phyloP scores from a whole-genome alignment of 306 rosid species.

The Sicyos edulis region DNA sequence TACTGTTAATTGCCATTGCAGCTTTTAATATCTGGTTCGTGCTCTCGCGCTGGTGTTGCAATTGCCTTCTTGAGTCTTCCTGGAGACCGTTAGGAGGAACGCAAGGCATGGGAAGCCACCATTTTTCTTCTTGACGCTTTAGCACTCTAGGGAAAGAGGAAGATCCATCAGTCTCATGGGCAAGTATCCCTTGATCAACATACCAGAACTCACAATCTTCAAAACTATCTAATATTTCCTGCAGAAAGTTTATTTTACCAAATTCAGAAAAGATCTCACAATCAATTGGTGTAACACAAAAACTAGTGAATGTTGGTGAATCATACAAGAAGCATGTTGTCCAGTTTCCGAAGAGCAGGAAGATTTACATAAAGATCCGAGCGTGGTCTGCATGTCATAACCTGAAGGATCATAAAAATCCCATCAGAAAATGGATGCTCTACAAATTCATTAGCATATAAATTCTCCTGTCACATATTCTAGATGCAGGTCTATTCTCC shows the following conservation, averaged over 20 bases:
- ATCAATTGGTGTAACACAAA: not conserved
- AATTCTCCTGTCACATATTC: not conserved
- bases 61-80: constrained; percentile 56
- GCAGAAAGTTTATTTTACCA: constrained; percentile 19
- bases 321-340: constrained; percentile 95
- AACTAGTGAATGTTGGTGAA: constrained; percentile 20
- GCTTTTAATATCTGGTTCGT: constrained; percentile 85
- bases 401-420: constrained; percentile 35
- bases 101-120: constrained; percentile 98
- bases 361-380: constrained; percentile 87
- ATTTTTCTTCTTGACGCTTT: constrained; percentile 84
- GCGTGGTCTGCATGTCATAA: constrained; percentile 89
- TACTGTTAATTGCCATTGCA: constrained; percentile 79
- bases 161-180: constrained; percentile 61
- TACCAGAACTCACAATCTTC: constrained; percentile 79
- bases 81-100: constrained; percentile 81
- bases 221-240: constrained; percentile 81
- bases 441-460: not conserved
- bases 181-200: constrained; percentile 80
- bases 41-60: constrained; percentile 86
- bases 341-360: constrained; percentile 86
- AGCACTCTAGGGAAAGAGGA: constrained; percentile 60
- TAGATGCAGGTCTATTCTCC: not conserved
- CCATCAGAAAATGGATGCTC: constrained; percentile 1
- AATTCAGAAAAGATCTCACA: constrained; percentile 28